Evolutionary conservation across 768 basidiomycete genomes (phyloP), one percentile per base, ranked within the genome.

Genomic region (Sarcodon sp.): DNA sequence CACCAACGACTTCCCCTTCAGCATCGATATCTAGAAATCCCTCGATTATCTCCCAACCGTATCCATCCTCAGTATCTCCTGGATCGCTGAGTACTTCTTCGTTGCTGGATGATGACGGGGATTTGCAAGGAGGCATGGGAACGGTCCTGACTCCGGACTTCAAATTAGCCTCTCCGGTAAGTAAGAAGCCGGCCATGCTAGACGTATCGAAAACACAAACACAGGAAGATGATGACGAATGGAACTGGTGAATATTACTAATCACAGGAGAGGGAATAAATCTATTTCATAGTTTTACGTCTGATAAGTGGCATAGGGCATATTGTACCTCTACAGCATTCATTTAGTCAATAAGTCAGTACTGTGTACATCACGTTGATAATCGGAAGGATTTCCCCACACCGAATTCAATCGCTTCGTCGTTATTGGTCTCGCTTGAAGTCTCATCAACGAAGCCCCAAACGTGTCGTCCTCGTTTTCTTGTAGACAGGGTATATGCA

Each of bases 181-280:
- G 47, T 34, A 47, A 34, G 34, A 43, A 45, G 16, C 48, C 43
- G 52, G 34, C 51, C 9, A 43, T 49, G 32, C 36, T 44, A 32
- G 50, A 39, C 31, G 47, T 33, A 34, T 47, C 35, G n/a, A 44
- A 35, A 18, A 37, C 16, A 16, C 31, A 47, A 45, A 45, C n/a
- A 34, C 8, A 43, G 39, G 66, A 68, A 43, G 71, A 74, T 37
- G 75, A 74, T 44, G 75, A 79, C 27, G 72, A 72, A 50, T 80
- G 77, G 78, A 79, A 79, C 54, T 80, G 79, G 78, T 79, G 45
- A 46, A 27, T 27, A 27, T 27, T 27, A 27, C 21, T 27, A 27
- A 27, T 27, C 21, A 27, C 21, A 4, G 21, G 21, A 27, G 21
- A 27, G 21, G 21, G 21, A n/a, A n/a, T 27, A 27, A 27, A 27